Evolutionary conservation across 805 yeast species (phyloP).

Genomic region (Saccharomycopsis oosterbeekiorum): DNA sequence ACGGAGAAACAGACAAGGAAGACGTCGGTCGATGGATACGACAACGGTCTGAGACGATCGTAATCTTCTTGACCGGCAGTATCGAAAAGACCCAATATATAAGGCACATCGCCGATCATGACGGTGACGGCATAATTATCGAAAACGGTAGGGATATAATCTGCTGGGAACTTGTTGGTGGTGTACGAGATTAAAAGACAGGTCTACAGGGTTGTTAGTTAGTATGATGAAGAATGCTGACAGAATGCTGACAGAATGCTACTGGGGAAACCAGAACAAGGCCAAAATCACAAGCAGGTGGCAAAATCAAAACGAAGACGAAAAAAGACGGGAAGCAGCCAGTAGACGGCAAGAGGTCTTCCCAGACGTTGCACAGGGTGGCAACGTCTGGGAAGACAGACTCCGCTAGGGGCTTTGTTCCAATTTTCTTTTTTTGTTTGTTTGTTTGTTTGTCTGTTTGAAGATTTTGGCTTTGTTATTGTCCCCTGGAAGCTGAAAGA

Average conservation of each 20-base stretch:
- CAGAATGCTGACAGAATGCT: no score
- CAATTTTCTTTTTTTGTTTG: no score
- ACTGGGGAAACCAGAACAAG: no score
- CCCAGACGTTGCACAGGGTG: no score
- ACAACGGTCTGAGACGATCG: conserved; percentile 91
- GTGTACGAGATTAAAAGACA: conserved; percentile 93
- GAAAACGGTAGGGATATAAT: conserved; percentile 97
- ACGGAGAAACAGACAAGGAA: conserved; percentile 93
- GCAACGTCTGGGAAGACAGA: no score
- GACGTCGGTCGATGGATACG: conserved; percentile 96
- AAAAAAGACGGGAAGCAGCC: no score
- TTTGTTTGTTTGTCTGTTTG: no score
- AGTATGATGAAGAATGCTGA: no score
- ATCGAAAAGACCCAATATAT: conserved; percentile 93
- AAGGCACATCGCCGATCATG: conserved; percentile 96
- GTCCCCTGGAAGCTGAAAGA: neutral
- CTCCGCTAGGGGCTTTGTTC: neutral
- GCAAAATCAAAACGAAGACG: no score
- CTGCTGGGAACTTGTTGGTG: conserved; percentile 94
- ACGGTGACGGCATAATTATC: conserved; percentile 93
- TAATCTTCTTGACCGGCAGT: conserved; percentile 99
- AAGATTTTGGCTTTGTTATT: neutral
- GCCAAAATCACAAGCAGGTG: no score
- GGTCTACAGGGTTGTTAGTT: conserved; percentile 35
- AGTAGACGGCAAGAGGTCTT: no score